A percentile compares a stretch with the other conserved stretches of the same genome.
Evolutionary conservation across 495 filamentous ascomycete species (phyloP).

Genomic region (Cetradonia linearis): DNA sequence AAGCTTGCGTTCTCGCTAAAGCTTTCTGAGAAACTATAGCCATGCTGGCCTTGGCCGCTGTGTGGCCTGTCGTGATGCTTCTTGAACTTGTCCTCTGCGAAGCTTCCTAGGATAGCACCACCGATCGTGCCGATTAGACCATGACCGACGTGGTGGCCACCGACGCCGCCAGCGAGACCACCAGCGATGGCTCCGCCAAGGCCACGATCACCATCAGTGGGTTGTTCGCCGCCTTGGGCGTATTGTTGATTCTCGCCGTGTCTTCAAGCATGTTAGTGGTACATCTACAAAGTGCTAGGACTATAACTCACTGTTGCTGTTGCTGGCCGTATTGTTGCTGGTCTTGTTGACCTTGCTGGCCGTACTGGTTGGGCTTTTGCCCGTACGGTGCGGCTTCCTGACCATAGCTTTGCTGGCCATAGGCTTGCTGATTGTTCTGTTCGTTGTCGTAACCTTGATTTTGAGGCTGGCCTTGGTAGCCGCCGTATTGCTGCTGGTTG

Average conservation of each 20-base stretch:
- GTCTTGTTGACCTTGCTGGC: slow-evolving; percentile 18
- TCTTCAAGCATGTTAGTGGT: not conserved
- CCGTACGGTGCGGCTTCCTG: slow-evolving; percentile 30
- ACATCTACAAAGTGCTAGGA: slow-evolving; percentile 7
- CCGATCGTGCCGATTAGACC: slow-evolving; percentile 41
- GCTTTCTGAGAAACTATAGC: not conserved
- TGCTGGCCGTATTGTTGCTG: slow-evolving; percentile 22
- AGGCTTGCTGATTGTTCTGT: slow-evolving; percentile 12
- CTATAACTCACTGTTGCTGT: slow-evolving; percentile 15
- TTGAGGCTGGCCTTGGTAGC: slow-evolving; percentile 23
- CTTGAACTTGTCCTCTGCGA: slow-evolving; percentile 32
- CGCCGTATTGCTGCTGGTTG: slow-evolving; percentile 32
- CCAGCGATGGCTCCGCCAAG: slow-evolving; percentile 37
- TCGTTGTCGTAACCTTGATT: slow-evolving; percentile 24
- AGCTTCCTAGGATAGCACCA: slow-evolving; percentile 39
- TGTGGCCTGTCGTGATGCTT: slow-evolving; percentile 14
- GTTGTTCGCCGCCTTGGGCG: slow-evolving; percentile 13
- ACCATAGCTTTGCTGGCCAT: slow-evolving; percentile 15
- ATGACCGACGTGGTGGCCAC: slow-evolving; percentile 38
- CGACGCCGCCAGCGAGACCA: slow-evolving; percentile 37
- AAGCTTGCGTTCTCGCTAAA: not conserved
- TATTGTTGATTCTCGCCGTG: not conserved
- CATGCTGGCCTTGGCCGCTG: not conserved
- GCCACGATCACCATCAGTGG: slow-evolving; percentile 34
- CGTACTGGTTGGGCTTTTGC: slow-evolving; percentile 14